Conservation (phyloP, 2,329 filamentous ascomycete genomes). For the Pseudonectria foliicola region DNA sequence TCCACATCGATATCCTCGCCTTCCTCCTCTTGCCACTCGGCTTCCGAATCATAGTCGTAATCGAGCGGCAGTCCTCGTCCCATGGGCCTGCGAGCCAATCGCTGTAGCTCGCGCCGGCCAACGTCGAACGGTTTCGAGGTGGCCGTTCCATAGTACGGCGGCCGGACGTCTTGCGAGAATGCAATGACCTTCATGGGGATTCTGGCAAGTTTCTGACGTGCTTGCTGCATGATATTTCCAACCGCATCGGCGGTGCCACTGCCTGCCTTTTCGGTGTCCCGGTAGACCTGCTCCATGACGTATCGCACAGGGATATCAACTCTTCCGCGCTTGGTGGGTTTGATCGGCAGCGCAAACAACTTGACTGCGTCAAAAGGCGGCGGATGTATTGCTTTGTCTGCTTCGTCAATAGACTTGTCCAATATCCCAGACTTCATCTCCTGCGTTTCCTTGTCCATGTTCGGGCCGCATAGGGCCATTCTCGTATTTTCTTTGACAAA, state of each 20-base stretch:
- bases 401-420: constrained; percentile 43
- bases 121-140: constrained; percentile 49
- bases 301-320: constrained; percentile 48
- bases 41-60: constrained; percentile 83
- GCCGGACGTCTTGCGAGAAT: constrained; percentile 59
- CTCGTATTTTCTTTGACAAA: constrained; percentile 66
- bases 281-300: constrained; percentile 51
- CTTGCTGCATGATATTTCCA: constrained; percentile 25
- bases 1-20: constrained; percentile 64
- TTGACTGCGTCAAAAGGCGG: constrained; percentile 37
- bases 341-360: constrained; percentile 38
- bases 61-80: constrained; percentile 54
- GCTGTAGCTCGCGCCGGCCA: constrained; percentile 38
- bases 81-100: constrained; percentile 48
- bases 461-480: constrained; percentile 55
- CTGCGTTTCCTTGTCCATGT: constrained; percentile 51
- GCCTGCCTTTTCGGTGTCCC: constrained; percentile 36
- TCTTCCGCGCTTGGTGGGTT: constrained; percentile 37
- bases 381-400: constrained; percentile 32
- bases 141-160: constrained; percentile 66
- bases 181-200: constrained; percentile 58
- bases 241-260: constrained; percentile 28
- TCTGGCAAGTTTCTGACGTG: constrained; percentile 35
- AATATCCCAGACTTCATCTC: constrained; percentile 43
- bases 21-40: constrained; percentile 72